These are phyloP conservation scores for Alternaria longipes DNA, from an alignment of 2,329 filamentous ascomycete species.

Conservation along the genomic window DNA sequence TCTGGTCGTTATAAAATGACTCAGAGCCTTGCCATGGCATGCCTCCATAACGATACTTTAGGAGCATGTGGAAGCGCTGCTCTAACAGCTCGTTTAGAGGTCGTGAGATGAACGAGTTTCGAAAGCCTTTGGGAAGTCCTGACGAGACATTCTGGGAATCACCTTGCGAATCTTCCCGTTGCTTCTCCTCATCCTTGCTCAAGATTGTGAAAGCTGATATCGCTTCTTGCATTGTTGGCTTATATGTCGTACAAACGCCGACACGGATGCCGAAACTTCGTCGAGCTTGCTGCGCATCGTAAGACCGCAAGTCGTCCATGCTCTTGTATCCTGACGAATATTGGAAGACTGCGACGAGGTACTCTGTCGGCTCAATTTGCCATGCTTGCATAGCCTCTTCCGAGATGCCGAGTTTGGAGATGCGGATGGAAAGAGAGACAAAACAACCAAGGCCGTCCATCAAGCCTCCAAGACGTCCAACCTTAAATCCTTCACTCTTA, in stretches of 20 bases:
- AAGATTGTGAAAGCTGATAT: conserved; percentile 60
- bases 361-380: conserved; percentile 72
- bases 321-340: conserved; percentile 70
- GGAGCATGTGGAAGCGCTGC: conserved; percentile 68
- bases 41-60: conserved; percentile 66
- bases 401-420: conserved; percentile 75
- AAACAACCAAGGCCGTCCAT: conserved; percentile 59
- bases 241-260: conserved; percentile 76
- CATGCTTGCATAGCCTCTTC: conserved; percentile 80
- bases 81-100: conserved; percentile 75
- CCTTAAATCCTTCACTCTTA: conserved; percentile 72
- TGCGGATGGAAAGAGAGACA: conserved; percentile 74
- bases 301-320: conserved; percentile 63
- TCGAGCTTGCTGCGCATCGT: conserved; percentile 49
- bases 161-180: conserved; percentile 28
- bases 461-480: conserved; percentile 69
- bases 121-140: conserved; percentile 51
- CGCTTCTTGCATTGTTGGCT: conserved; percentile 69
- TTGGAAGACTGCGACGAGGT: conserved; percentile 76
- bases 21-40: conserved; percentile 76
- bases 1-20: conserved; percentile 60
- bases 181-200: conserved; percentile 44
- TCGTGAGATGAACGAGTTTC: conserved; percentile 73
- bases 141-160: conserved; percentile 28
- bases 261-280: conserved; percentile 68